These are phyloP conservation scores for Lactuca saligna DNA, from an alignment of 129 eudicot genomes.

Conservation along the genomic window DNA sequence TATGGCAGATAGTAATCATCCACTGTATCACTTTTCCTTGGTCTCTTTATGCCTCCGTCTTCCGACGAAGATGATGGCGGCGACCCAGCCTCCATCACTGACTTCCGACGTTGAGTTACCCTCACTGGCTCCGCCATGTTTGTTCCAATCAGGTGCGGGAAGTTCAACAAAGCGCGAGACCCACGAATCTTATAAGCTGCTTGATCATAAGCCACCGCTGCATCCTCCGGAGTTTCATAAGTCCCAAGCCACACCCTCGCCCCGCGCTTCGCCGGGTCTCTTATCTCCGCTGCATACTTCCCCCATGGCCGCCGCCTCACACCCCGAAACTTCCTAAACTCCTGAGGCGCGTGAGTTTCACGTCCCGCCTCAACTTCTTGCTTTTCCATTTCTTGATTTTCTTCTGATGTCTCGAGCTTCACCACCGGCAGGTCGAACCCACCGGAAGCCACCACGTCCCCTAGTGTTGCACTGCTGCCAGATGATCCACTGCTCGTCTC, in stretches of 20 bases:
- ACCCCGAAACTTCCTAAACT: constrained; percentile 38
- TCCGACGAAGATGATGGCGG: constrained; percentile 30
- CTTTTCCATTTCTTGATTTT: not conserved
- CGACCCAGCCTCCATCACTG: not conserved
- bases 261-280: constrained; percentile 47
- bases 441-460: not conserved
- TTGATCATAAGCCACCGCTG: constrained; percentile 51
- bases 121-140: constrained; percentile 37
- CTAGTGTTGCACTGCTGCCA: not conserved
- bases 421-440: constrained; percentile 8
- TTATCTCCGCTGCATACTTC: constrained; percentile 50
- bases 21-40: constrained; percentile 16
- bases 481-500: constrained; percentile 5
- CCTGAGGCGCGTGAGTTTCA: constrained; percentile 16
- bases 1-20: constrained; percentile 19
- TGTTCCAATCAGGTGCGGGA: constrained; percentile 45
- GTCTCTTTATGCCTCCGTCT: not conserved
- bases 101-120: constrained; percentile 34
- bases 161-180: constrained; percentile 40
- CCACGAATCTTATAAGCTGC: constrained; percentile 49
- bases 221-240: constrained; percentile 50
- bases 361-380: not conserved
- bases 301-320: constrained; percentile 54
- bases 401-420: constrained; percentile 7
- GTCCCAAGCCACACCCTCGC: constrained; percentile 51